These are phyloP conservation scores for Ordospora colligata DNA, from an alignment of 371 early-diverging fungal species.

Conservation along the genomic window DNA sequence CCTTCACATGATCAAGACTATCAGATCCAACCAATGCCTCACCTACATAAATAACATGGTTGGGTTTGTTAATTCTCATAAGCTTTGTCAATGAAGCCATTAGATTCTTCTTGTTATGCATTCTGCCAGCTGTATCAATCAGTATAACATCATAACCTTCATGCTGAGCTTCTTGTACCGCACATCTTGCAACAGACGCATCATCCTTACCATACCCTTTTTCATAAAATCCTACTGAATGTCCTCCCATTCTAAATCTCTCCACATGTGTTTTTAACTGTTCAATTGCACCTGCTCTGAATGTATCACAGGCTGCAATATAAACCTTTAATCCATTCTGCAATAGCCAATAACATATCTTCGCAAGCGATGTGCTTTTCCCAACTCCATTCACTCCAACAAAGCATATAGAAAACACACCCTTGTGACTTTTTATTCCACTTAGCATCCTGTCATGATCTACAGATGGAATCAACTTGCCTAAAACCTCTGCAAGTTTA, in stretches of 20 bases:
- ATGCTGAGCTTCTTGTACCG: constrained; percentile 69
- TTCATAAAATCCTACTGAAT: constrained; percentile 81
- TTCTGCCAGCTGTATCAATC: constrained; percentile 96
- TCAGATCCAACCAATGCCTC: constrained; percentile 97
- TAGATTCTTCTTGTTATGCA: constrained; percentile 93
- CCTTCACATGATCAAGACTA: constrained; percentile 84
- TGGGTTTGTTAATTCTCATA: constrained; percentile 79
- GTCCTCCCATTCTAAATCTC: constrained; percentile 71
- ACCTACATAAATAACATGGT: constrained; percentile 94
- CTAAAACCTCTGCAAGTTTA: constrained; percentile 70
- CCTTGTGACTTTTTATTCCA: constrained; percentile 70
- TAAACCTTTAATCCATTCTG: constrained; percentile 78
- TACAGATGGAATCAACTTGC: constrained; percentile 74
- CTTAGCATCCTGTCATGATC: constrained; percentile 86
- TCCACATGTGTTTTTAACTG: constrained; percentile 83
- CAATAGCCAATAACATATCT: constrained; percentile 88
- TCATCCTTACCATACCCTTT: constrained; percentile 96
- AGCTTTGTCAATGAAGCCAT: constrained; percentile 88
- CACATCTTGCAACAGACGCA: constrained; percentile 89
- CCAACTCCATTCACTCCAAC: constrained; percentile 98
- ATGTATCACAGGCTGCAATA: constrained; percentile 97
- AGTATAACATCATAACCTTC: constrained; percentile 85
- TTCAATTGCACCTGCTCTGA: constrained; percentile 95
- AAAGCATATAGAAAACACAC: constrained; percentile 80
- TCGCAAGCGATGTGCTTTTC: constrained; percentile 87